A percentile compares a stretch with the other conserved stretches of the same genome.
Evolutionary conservation across 768 basidiomycete genomes (phyloP).

Genomic region (Ramaria rubella): DNA sequence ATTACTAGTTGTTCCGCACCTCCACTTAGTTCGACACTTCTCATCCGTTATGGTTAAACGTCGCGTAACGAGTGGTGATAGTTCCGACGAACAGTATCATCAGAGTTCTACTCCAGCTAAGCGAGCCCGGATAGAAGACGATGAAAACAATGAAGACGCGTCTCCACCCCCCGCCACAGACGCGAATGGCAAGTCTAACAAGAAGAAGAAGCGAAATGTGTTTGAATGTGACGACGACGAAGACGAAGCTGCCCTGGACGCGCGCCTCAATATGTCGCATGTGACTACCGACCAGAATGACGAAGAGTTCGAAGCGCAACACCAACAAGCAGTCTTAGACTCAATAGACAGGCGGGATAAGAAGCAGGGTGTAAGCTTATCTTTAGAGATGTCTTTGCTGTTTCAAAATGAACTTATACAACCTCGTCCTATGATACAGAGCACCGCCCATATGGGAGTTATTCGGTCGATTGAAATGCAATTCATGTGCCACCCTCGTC

Average conservation of each 20-base stretch:
- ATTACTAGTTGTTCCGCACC: too few relatives aligned
- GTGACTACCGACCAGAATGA: constrained; percentile 40
- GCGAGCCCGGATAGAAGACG: constrained; percentile 38
- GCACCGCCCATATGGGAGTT: constrained; percentile 79
- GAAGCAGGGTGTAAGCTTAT: constrained; percentile 40
- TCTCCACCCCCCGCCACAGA: constrained; percentile 25
- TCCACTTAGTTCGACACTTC: too few relatives aligned
- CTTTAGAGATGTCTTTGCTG: not conserved
- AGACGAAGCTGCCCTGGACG: constrained; percentile 13
- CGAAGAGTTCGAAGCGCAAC: constrained; percentile 60
- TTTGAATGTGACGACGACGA: constrained; percentile 18
- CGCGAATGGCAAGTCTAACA: constrained; percentile 28
- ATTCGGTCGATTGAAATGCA: constrained; percentile 84
- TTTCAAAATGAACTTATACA: too few relatives aligned
- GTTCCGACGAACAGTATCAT: constrained; percentile 29
- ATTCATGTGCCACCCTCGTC: constrained; percentile 92
- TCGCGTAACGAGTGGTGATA: constrained; percentile 29
- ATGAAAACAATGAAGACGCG: constrained; percentile 26
- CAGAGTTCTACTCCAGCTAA: constrained; percentile 34
- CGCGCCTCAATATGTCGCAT: constrained; percentile 11
- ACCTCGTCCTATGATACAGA: constrained; percentile 42
- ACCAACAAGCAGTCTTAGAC: constrained; percentile 50
- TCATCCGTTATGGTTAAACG: constrained; percentile 58
- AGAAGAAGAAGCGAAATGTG: constrained; percentile 19
- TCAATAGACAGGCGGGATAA: constrained; percentile 41